Evolutionary conservation across 1,284 basidiomycete genomes (phyloP), one percentile per base, ranked within the genome.

Genomic region (Pascua sp.): DNA sequence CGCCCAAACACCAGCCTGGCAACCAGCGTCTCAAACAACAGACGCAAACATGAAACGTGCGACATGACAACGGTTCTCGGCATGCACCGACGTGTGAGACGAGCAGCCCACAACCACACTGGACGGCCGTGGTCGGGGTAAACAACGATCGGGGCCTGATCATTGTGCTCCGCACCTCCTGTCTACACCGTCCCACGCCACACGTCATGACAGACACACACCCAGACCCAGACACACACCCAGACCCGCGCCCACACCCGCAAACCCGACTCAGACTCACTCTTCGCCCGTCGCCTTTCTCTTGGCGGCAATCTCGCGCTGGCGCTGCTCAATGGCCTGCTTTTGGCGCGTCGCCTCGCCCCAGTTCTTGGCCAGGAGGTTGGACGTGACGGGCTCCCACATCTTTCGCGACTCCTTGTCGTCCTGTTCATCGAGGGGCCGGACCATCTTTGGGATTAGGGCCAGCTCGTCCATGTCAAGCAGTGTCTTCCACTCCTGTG

Each of bases 261-360:
- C 12, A 41, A 40, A 16, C 18, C 42, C n/a, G 32, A 13, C 39
- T 47, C 49, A 42, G 13, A 87, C 90, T 81, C 71, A 94, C 90
- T 83, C 81, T 48, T 83, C 77, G 16, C 86, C 89, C 58, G 84
- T 87, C 69, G 81, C 83, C 80, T 91, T 93, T 75, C 90, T 81
- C 74, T 91, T 87, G 12, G 86, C 86, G 9, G 91, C 88, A 46
- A 85, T 83, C 63, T 95, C 91, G 55, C 93, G 81, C 80, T 96
- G 93, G 36, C 68, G 77, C 82, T 96, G 92, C 79, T 96, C 93
- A 55, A 97, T 93, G 5, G 75, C 76, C 56, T 91, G 84, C 80
- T 96, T 97, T 76, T 88, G 83, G 79, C 81, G 88, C 49, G 90
- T 95, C 53, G 93, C 93, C 53, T 94, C 91, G 45, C 82, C 81